Conservation (phyloP, 1,284 basidiomycete genomes). For the Leucoagaricus sp. region DNA sequence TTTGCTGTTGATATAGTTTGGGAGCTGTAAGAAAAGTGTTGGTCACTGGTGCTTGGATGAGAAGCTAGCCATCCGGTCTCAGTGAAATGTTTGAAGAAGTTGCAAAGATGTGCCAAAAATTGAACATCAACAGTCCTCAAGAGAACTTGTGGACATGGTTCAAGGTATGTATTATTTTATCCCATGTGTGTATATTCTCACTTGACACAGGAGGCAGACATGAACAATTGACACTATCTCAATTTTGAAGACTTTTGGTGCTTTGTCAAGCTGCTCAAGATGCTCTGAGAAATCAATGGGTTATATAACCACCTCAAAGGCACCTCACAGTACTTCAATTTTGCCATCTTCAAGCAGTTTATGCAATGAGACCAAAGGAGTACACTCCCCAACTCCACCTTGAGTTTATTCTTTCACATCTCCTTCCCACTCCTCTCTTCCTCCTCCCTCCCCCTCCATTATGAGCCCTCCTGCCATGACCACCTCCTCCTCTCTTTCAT, state of each 20-base stretch:
- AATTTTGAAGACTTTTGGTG: slow-evolving; percentile 84
- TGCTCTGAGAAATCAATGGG: slow-evolving; percentile 77
- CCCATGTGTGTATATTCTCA: slow-evolving; percentile 46
- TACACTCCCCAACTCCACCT: too few relatives aligned
- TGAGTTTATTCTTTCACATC: too few relatives aligned
- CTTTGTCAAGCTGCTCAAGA: slow-evolving; percentile 86
- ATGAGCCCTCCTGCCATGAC: too few relatives aligned
- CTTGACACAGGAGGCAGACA: slow-evolving; percentile 64
- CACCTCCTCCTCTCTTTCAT: neutral
- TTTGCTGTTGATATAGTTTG: too few relatives aligned
- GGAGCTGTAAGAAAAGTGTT: too few relatives aligned
- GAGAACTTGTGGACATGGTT: slow-evolving; percentile 69
- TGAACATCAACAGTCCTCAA: slow-evolving; percentile 71
- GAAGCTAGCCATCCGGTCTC: too few relatives aligned
- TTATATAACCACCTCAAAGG: slow-evolving; percentile 69
- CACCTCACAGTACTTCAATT: too few relatives aligned
- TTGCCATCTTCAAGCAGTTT: too few relatives aligned
- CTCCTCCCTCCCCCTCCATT: neutral
- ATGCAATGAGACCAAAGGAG: too few relatives aligned
- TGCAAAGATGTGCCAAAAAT: slow-evolving; percentile 70
- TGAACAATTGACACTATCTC: slow-evolving; percentile 62
- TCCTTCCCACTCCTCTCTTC: slow-evolving; percentile 2
- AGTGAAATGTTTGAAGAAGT: slow-evolving; percentile 78
- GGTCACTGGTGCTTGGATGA: too few relatives aligned
- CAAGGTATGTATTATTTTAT: too few relatives aligned